A percentile compares a stretch with the other conserved stretches of the same genome.
Evolutionary conservation across 2,329 filamentous ascomycete genomes (phyloP).

Genomic region (Lecanoromycetidae sp.): DNA sequence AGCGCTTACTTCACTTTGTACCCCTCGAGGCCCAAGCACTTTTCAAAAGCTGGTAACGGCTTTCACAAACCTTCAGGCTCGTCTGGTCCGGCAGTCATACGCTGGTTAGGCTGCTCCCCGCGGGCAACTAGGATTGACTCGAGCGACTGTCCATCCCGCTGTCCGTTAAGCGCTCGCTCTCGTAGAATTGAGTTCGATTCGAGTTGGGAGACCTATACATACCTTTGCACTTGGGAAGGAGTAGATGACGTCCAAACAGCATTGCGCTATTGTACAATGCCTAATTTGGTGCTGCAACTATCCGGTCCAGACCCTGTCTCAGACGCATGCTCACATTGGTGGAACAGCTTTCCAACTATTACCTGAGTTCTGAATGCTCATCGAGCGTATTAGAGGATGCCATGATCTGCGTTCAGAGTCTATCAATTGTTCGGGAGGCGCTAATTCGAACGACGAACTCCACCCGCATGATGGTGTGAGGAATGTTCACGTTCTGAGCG

Average conservation of each 20-base stretch:
- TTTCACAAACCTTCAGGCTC: not conserved
- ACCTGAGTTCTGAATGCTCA: not conserved
- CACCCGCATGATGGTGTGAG: conserved; percentile 6
- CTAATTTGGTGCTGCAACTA: conserved; percentile 5
- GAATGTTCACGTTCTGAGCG: conserved; percentile 11
- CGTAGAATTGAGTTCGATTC: not conserved
- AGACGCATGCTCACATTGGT: conserved; percentile 1
- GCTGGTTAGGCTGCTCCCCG: not conserved
- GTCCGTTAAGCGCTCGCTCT: not conserved
- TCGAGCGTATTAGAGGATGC: conserved; percentile 9
- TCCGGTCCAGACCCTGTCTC: conserved; percentile 5
- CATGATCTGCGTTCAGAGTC: conserved; percentile 1
- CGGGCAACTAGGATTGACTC: not conserved
- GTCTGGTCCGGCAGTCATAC: not conserved
- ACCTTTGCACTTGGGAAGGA: not conserved
- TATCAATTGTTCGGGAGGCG: not conserved
- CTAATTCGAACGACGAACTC: conserved; percentile 7
- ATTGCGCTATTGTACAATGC: not conserved
- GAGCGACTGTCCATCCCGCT: not conserved
- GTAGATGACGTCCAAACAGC: conserved; percentile 1
- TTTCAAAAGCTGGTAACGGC: not conserved
- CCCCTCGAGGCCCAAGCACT: not conserved
- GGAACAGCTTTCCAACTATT: conserved; percentile 4
- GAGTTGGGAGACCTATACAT: not conserved
- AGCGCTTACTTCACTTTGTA: not conserved